Conservation (phyloP, 371 early-diverging fungal species). For the Rhizopus stolonifer region DNA sequence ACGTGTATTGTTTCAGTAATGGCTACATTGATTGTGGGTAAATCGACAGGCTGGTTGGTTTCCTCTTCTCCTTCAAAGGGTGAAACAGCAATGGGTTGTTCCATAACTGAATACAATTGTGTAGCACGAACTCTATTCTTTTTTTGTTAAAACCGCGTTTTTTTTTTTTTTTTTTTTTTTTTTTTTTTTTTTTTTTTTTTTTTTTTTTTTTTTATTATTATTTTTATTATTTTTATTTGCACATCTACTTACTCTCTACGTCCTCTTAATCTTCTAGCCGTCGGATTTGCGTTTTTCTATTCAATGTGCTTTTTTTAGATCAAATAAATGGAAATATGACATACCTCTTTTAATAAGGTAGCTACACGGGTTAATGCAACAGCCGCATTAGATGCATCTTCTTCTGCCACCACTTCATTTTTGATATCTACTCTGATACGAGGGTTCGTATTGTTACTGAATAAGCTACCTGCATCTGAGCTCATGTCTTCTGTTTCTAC, state of each 20-base stretch:
- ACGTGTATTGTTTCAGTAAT: constrained; percentile 50
- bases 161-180: not conserved
- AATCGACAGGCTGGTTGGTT: constrained; percentile 4
- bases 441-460: constrained; percentile 15
- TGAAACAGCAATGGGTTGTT: constrained; percentile 5
- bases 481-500: constrained; percentile 17
- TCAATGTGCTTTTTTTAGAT: not conserved
- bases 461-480: constrained; percentile 14
- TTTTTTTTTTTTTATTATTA: not conserved
- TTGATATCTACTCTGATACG: constrained; percentile 17
- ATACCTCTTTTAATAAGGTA: constrained; percentile 22
- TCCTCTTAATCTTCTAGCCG: constrained; percentile 13
- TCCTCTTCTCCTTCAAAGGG: constrained; percentile 4
- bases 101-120: constrained; percentile 26
- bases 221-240: too few species aligned
- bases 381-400: constrained; percentile 8
- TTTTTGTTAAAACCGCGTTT: not conserved
- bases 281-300: constrained; percentile 14
- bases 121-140: constrained; percentile 29
- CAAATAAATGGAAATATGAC: not conserved
- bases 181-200: not conserved
- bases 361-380: constrained; percentile 19
- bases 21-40: constrained; percentile 31
- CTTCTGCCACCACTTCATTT: constrained; percentile 9
- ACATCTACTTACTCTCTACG: constrained; percentile 22